Base-by-base conservation (phyloP, 2,329 filamentous ascomycete genomes). In the Paecilomyces formosus region DNA sequence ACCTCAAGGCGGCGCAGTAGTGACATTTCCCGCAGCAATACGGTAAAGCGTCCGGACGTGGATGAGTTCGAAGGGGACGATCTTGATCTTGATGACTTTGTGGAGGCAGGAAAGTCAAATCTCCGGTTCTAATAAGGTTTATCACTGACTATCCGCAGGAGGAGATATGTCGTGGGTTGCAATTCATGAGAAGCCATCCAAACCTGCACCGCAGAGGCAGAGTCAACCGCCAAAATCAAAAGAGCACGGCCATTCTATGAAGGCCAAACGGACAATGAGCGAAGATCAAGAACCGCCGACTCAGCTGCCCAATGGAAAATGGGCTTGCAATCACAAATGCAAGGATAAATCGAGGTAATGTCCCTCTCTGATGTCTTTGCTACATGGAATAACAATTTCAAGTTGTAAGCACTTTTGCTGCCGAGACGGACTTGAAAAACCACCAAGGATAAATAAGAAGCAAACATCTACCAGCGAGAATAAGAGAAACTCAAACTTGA, bases 321-420 rank as follows among this genome's bases (percentile, higher is more conserved):
- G 87, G 85, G 81, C 81, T 35, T 93, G 89, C 72, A 88, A 88
- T 59, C 89, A 93, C 67, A 72, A 72, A 18, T 92, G 89, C 74
- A 85, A 82, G 64, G 78, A 87, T 63, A 85, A 83, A 64, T 75
- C 70, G 45, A 45, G 39, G 39, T 45, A 45, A 45, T 12, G 8
- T 54, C 1, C 2, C 8, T 22, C 15, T 45, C 30, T 49, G 31
- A 53, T 57, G 11, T 67, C 68, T 70, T 1, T 67, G 67, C 1
- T 65, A 66, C 22, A 74, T 74, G 63, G 26, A 65, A 1, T 72
- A 71, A 59, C 73, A 33, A 63, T 6, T 18, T 6, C 58, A 33
- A 79, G 77, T 9, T 92, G 89, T 71, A 89, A 85, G 64, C 89
- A 93, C 65, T 72, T 82, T 35, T 93, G 89, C 66, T 93, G 89